A percentile compares a stretch with the other conserved stretches of the same genome.
Conservation (phyloP, 2,329 filamentous ascomycete genomes). For the Chalaropsis thielavioides region DNA sequence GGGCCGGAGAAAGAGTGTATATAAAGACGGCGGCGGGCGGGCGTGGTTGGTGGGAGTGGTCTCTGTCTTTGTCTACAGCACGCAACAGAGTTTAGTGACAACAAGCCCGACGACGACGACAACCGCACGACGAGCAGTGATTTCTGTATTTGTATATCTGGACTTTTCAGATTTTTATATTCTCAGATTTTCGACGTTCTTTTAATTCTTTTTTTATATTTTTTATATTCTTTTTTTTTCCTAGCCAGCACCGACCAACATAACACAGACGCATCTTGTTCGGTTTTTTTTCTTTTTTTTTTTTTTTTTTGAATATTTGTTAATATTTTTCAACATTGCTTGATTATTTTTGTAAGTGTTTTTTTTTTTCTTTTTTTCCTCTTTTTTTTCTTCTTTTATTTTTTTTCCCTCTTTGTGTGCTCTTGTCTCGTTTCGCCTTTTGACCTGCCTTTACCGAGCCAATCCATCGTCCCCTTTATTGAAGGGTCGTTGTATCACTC, state of each 20-base stretch:
- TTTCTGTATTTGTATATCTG: too few species aligned
- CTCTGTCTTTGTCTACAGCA: too few species aligned
- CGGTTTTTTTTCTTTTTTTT: too few species aligned
- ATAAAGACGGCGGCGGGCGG: not conserved
- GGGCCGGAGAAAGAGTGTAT: too few species aligned
- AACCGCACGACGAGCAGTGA: too few species aligned
- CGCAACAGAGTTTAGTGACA: too few species aligned
- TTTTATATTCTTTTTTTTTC: not conserved
- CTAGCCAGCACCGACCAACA: not conserved
- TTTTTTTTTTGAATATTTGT: not conserved
- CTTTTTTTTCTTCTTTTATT: constrained; percentile 1
- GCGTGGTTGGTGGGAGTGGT: not conserved
- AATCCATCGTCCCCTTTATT: not conserved
- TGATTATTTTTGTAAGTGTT: constrained; percentile 3
- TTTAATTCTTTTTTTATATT: not conserved
- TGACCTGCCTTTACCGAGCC: not conserved
- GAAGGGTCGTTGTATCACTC: not conserved
- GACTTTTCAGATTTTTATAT: not conserved
- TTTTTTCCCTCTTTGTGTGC: not conserved
- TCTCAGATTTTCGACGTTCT: not conserved
- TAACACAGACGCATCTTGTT: too few species aligned
- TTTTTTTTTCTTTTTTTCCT: not conserved
- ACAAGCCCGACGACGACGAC: too few species aligned
- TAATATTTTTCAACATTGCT: not conserved
- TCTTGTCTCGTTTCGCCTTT: not conserved